phyloP scores from a whole-genome alignment of 805 yeast species.

The Saturnispora galanensis region DNA sequence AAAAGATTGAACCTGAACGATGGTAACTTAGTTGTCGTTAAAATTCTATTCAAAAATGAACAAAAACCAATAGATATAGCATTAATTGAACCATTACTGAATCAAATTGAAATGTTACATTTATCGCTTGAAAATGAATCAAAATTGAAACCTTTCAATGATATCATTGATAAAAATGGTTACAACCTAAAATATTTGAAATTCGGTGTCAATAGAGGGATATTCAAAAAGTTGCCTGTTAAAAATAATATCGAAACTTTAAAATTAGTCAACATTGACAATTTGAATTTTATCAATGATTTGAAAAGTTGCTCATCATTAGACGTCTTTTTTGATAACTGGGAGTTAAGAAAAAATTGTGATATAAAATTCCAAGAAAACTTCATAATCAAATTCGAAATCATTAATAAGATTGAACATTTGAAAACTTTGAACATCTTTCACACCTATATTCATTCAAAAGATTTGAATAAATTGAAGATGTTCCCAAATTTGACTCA shows the following conservation, averaged over 20 bases:
- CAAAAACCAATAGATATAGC: slow-evolving; percentile 24
- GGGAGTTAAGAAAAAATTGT: slow-evolving; percentile 24
- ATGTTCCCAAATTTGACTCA: slow-evolving; percentile 22
- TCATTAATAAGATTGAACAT: slow-evolving; percentile 13
- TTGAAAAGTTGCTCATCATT: slow-evolving; percentile 17
- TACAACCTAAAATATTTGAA: slow-evolving; percentile 18
- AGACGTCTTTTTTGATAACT: slow-evolving; percentile 25
- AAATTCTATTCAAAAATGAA: slow-evolving; percentile 23
- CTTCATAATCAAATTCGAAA: slow-evolving; percentile 18
- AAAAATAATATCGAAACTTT: slow-evolving; percentile 18
- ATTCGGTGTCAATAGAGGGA: slow-evolving; percentile 25
- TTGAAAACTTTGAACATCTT: slow-evolving; percentile 21
- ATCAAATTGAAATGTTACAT: slow-evolving; percentile 21
- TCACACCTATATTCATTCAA: slow-evolving; percentile 23
- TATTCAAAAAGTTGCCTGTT: slow-evolving; percentile 19
- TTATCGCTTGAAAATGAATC: slow-evolving; percentile 23
- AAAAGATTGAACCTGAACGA: slow-evolving; percentile 21
- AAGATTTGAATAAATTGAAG: slow-evolving; percentile 19
- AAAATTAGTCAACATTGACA: slow-evolving; percentile 24
- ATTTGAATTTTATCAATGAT: slow-evolving; percentile 21
- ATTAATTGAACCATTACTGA: slow-evolving; percentile 19
- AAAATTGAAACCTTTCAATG: slow-evolving; percentile 23
- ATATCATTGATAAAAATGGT: slow-evolving; percentile 20
- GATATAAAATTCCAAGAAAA: slow-evolving; percentile 18
- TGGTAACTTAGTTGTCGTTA: slow-evolving; percentile 24